phyloP scores from a whole-genome alignment of 805 yeast species.

The Scheffersomyces amazonensis region DNA sequence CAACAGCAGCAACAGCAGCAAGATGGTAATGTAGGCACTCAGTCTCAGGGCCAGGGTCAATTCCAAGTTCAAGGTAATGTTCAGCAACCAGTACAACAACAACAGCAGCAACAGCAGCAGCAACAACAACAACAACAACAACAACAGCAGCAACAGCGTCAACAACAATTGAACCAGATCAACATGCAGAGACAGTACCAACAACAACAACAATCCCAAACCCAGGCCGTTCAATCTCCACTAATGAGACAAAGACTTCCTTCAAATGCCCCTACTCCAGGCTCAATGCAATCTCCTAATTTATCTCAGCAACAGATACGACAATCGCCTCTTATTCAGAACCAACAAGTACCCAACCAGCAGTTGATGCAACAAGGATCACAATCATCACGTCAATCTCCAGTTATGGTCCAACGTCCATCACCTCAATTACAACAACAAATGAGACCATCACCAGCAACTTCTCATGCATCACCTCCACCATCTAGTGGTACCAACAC shows the following conservation, averaged over 20 bases:
- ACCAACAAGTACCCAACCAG: neutral
- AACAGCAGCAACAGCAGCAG: conserved; percentile 22
- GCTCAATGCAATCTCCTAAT: conserved; percentile 5
- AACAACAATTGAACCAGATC: conserved; percentile 11
- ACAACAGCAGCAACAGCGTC: conserved; percentile 25
- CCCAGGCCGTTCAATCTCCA: neutral
- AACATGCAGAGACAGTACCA: no score
- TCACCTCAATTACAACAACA: conserved; percentile 3
- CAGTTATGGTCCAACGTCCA: neutral
- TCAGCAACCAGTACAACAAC: conserved; percentile 35
- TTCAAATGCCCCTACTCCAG: conserved; percentile 3
- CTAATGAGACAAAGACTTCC: conserved; percentile 1
- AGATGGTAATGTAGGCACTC: conserved; percentile 6
- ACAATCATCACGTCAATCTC: neutral
- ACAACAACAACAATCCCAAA: conserved; percentile 6
- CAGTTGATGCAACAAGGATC: conserved; percentile 1
- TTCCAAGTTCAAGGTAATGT: conserved; percentile 2
- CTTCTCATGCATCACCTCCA: neutral
- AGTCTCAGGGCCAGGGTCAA: conserved; percentile 3
- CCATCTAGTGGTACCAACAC: neutral
- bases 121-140: conserved; percentile 20
- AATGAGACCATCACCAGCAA: neutral
- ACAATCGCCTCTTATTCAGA: conserved; percentile 5
- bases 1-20: conserved; percentile 8
- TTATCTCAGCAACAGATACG: conserved; percentile 1